These are phyloP conservation scores for Umbelopsis sp. DNA, from an alignment of 192 early-diverging fungal genomes.

Conservation along the genomic window DNA sequence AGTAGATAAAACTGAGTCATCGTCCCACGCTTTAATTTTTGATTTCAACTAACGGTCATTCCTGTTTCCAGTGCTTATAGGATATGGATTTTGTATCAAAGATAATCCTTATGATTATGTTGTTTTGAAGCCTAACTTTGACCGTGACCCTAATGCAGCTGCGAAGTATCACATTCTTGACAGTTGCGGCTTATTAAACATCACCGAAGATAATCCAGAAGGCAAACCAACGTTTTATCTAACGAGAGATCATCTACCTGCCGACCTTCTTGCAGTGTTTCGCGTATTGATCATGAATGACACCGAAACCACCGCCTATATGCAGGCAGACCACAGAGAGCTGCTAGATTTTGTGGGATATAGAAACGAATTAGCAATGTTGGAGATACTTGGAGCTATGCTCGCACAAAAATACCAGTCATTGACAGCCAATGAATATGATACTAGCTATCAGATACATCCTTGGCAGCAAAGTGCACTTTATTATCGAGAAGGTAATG, in stretches of 20 bases:
- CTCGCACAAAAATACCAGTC: constrained; percentile 44
- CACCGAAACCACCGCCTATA: constrained; percentile 38
- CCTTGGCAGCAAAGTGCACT: constrained; percentile 49
- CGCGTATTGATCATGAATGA: constrained; percentile 71
- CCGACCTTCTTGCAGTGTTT: constrained; percentile 53
- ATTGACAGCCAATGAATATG: constrained; percentile 17
- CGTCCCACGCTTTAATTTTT: neutral
- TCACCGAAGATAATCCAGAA: constrained; percentile 13
- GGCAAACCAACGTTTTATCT: constrained; percentile 50
- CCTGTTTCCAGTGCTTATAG: constrained; percentile 49
- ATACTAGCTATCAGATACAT: constrained; percentile 14
- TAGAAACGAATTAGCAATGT: constrained; percentile 64
- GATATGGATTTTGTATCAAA: constrained; percentile 70
- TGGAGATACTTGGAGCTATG: constrained; percentile 47
- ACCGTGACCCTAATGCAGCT: constrained; percentile 51
- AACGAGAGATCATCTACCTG: constrained; percentile 44
- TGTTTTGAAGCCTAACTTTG: constrained; percentile 63
- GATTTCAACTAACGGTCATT: neutral
- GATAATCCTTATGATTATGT: constrained; percentile 60
- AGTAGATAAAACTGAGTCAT: too few species aligned
- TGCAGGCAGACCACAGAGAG: neutral
- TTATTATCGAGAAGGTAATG: constrained; percentile 53
- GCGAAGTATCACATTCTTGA: constrained; percentile 51
- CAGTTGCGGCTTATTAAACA: constrained; percentile 32
- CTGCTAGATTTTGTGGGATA: constrained; percentile 46